phyloP scores from a whole-genome alignment of 2,329 filamentous ascomycete genomes.

The Ophiobolus disseminans region DNA sequence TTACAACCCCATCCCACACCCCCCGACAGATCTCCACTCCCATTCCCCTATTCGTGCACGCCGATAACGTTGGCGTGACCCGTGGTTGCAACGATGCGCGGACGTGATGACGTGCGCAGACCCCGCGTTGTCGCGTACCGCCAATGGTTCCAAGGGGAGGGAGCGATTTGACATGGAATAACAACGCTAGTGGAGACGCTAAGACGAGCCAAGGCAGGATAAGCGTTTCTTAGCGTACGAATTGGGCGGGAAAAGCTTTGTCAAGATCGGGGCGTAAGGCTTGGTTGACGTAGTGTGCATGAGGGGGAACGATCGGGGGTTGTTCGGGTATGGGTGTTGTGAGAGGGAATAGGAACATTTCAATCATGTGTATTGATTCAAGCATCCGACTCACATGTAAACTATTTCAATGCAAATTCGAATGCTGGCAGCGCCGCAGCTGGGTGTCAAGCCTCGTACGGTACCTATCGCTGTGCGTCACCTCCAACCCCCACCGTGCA shows the following conservation, averaged over 20 bases:
- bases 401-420: no score
- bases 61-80: slow-evolving; percentile 5
- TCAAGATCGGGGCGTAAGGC: slow-evolving; percentile 19
- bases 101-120: slow-evolving; percentile 20
- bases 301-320: neutral
- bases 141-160: slow-evolving; percentile 1
- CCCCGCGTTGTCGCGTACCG: slow-evolving; percentile 2
- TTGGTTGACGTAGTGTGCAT: slow-evolving; percentile 13
- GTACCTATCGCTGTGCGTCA: no score
- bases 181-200: slow-evolving; percentile 1
- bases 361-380: no score
- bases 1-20: neutral
- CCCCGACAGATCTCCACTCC: slow-evolving; percentile 2
- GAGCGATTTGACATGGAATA: neutral
- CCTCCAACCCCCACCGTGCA: no score
- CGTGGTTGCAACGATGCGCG: slow-evolving; percentile 8
- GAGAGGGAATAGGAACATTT: no score
- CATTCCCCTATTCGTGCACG: neutral
- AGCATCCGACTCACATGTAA: no score
- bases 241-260: slow-evolving; percentile 22
- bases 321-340: no score
- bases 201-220: slow-evolving; percentile 16
- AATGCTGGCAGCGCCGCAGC: no score
- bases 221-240: slow-evolving; percentile 25
- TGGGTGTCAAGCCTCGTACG: no score